phyloP scores from a whole-genome alignment of 2,329 filamentous ascomycete species.

The Penicillium glabrum region DNA sequence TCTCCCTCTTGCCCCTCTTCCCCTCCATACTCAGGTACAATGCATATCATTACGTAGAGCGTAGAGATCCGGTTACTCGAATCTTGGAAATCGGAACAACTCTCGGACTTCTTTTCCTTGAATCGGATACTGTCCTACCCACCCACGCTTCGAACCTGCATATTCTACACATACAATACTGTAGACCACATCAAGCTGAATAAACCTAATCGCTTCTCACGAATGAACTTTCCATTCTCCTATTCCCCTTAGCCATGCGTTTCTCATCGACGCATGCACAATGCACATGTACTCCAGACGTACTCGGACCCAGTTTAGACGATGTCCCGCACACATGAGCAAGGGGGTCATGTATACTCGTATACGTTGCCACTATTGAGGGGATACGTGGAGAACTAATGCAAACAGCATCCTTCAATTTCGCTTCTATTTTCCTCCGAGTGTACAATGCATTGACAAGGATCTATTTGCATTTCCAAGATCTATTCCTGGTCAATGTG shows the following conservation, averaged over 20 bases:
- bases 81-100: background rate
- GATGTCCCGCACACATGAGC: background rate
- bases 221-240: background rate
- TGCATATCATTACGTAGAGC: background rate
- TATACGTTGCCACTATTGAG: constrained; percentile 2
- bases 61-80: background rate
- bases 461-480: background rate
- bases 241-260: constrained; percentile 1
- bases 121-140: background rate
- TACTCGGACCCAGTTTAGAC: background rate
- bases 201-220: background rate
- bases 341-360: background rate
- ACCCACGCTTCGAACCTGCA: background rate
- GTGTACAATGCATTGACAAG: background rate
- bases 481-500: background rate
- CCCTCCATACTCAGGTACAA: constrained; percentile 7
- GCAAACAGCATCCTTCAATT: background rate
- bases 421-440: background rate
- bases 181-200: background rate
- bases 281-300: background rate
- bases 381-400: background rate
- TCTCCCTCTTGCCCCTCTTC: background rate
- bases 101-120: background rate
- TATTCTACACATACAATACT: background rate
- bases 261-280: background rate